Percentiles rank a stretch among this genome's conserved stretches.
These are phyloP conservation scores for Aphanomyces astaci DNA, from an alignment of 352 stramenopile genomes.

Conservation along the genomic window DNA sequence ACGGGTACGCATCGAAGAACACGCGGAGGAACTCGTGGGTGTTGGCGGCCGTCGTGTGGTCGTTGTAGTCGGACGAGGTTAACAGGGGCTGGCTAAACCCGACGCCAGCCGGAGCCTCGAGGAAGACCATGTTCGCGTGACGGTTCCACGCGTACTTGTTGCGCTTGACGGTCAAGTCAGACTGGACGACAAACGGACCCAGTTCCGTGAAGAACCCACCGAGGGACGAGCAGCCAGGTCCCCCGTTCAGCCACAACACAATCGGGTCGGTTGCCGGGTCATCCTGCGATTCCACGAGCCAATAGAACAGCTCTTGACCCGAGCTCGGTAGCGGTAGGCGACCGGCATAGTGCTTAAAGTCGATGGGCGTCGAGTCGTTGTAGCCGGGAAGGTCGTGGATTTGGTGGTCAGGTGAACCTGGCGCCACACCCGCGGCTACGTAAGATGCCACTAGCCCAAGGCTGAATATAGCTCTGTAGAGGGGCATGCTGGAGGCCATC, in stretches of 20 bases:
- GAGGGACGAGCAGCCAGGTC: conserved; percentile 66
- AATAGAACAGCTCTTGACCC: conserved; percentile 58
- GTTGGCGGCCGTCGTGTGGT: conserved; percentile 41
- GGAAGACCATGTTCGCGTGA: conserved; percentile 13
- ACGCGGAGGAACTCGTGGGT: conserved; percentile 51
- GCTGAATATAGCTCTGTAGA: background rate
- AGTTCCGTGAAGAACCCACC: conserved; percentile 44
- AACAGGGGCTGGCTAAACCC: conserved; percentile 21
- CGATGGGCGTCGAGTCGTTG: conserved; percentile 32
- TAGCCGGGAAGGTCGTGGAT: conserved; percentile 51
- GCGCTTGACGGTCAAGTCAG: conserved; percentile 14
- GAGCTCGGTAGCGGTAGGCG: conserved; percentile 42
- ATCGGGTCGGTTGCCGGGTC: conserved; percentile 51
- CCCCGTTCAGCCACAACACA: conserved; percentile 76
- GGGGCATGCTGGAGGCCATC: too few relatives aligned
- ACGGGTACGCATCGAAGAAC: conserved; percentile 71
- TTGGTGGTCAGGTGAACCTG: conserved; percentile 16
- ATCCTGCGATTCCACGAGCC: conserved; percentile 64
- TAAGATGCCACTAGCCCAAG: background rate
- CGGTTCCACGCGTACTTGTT: conserved; percentile 24
- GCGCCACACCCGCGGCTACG: too few relatives aligned
- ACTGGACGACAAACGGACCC: conserved; percentile 13
- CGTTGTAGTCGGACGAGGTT: conserved; percentile 39
- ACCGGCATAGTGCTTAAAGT: conserved; percentile 66
- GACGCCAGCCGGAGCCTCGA: conserved; percentile 14